Evolutionary conservation across 352 stramenopile species (phyloP).

Genomic region (Pythium phragmiticola): DNA sequence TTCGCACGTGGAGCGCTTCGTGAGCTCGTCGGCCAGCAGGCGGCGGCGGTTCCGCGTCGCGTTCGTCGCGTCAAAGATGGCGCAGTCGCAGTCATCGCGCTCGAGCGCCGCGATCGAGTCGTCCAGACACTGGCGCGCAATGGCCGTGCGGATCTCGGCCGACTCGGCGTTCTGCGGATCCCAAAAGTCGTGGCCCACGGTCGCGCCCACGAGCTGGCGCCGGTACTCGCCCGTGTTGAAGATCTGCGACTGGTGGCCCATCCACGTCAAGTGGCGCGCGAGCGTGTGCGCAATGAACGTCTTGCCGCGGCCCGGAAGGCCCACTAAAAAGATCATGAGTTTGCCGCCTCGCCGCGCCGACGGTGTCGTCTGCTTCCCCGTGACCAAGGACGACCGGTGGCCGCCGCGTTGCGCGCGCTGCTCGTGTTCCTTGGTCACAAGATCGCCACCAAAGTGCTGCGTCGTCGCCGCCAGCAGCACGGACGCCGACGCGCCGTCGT

Average conservation of each 20-base stretch:
- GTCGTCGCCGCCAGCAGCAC: slow-evolving; percentile 77
- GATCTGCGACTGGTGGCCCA: slow-evolving; percentile 78
- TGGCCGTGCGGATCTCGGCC: slow-evolving; percentile 62
- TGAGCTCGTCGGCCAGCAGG: slow-evolving; percentile 54
- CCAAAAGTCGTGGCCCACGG: slow-evolving; percentile 80
- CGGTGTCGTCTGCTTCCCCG: slow-evolving; percentile 32
- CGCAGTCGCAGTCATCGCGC: slow-evolving; percentile 70
- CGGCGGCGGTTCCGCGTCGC: slow-evolving; percentile 65
- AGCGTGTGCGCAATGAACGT: slow-evolving; percentile 86
- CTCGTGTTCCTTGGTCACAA: slow-evolving; percentile 80
- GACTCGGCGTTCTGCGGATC: slow-evolving; percentile 75
- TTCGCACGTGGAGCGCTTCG: slow-evolving; percentile 69
- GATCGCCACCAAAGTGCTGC: slow-evolving; percentile 83
- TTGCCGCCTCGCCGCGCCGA: slow-evolving; percentile 52
- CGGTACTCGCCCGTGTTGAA: slow-evolving; percentile 87
- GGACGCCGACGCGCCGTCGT: slow-evolving; percentile 63
- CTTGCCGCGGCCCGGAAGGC: slow-evolving; percentile 76
- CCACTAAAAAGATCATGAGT: slow-evolving; percentile 81
- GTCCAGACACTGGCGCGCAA: slow-evolving; percentile 67
- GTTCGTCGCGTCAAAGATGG: slow-evolving; percentile 86
- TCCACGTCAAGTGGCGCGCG: slow-evolving; percentile 80
- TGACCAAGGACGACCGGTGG: slow-evolving; percentile 65
- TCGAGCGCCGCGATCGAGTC: slow-evolving; percentile 69
- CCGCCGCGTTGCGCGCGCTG: slow-evolving; percentile 64
- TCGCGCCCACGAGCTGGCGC: slow-evolving; percentile 58